Evolutionary conservation across 2,329 filamentous ascomycete genomes (phyloP), one percentile per base, ranked within the genome.

Genomic region (Elsinoe batatas): DNA sequence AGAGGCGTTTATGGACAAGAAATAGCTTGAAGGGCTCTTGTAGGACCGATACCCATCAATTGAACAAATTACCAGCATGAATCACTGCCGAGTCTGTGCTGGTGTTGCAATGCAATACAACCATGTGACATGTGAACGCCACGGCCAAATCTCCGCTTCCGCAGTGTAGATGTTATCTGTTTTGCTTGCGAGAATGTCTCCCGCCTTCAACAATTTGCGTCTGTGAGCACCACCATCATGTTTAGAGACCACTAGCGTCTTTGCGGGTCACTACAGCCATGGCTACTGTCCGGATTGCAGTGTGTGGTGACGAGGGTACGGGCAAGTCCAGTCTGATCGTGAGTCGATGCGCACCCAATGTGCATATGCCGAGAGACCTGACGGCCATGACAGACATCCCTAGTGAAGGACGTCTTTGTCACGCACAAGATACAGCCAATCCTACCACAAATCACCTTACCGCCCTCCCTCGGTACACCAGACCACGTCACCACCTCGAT

Each of bases 401-500:
- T 98, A 37, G 91, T 98, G 69, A 97, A 97, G 69, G 91, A 96
- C 69, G 87, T 91, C 70, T 98, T 97, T 71, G 88, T 97, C 64
- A 88, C 87, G 61, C 88, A 88, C 72, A 95, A 94, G 75, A 96
- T 98, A 66, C 91, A 96, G 69, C 81, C 91, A 12, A 87, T 97
- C 59, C 83, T 98, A 8, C 93, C 93, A 18, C 88, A 91, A 68
- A 94, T 98, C 62, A 96, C 91, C 22, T 90, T 98, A 36, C 91
- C 91, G 38, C 91, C 91, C 18, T 91, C 85, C 64, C 87, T 95
- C 62, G 90, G 89, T 58, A 95, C 91, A 5, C 91, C 91, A 47
- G 91, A 97, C 65, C 95, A 95, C 78, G 89, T 97, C 68, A 95
- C 90, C 49, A 98, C 93, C 11, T 95, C 89, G 62, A 91, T 98